phyloP scores from a whole-genome alignment of 441 rosid species.

The Adansonia grandidieri region DNA sequence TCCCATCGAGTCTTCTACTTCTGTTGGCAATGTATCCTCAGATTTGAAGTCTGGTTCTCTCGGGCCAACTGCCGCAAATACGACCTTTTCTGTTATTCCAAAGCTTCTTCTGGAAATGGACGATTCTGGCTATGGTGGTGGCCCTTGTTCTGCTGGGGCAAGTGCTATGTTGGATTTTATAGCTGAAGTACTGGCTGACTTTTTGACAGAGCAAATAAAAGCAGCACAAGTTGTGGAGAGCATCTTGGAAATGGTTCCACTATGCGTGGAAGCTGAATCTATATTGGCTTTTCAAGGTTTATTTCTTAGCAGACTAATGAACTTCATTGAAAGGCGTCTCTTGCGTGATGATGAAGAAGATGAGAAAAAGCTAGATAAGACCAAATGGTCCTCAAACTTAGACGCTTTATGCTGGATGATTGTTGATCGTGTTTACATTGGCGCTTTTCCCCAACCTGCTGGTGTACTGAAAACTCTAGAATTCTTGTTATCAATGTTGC shows the following conservation, averaged over 20 bases:
- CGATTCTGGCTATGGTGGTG: conserved; percentile 86
- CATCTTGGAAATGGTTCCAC: conserved; percentile 70
- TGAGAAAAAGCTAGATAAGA: conserved; percentile 88
- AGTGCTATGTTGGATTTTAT: conserved; percentile 76
- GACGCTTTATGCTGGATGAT: conserved; percentile 97
- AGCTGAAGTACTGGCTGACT: conserved; percentile 86
- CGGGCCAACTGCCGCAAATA: conserved; percentile 46
- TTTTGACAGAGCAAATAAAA: conserved; percentile 86
- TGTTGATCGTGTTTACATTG: conserved; percentile 97
- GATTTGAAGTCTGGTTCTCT: conserved; percentile 56
- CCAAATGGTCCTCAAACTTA: conserved; percentile 90
- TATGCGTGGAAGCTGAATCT: conserved; percentile 70
- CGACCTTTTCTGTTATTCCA: conserved; percentile 49
- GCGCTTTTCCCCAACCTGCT: conserved; percentile 93
- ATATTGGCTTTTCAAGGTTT: conserved; percentile 79
- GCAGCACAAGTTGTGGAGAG: conserved; percentile 67
- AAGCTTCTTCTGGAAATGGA: conserved; percentile 69
- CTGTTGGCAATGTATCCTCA: conserved; percentile 54
- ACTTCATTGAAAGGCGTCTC: conserved; percentile 97
- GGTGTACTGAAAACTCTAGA: conserved; percentile 85
- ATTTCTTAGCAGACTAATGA: conserved; percentile 84
- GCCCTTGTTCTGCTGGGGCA: conserved; percentile 88
- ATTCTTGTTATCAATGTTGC: conserved; percentile 96
- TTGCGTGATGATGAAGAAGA: conserved; percentile 99
- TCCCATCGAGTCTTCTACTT: conserved; percentile 56